Evolutionary conservation across 1,284 basidiomycete species (phyloP).

Genomic region (Puccinia hordei): DNA sequence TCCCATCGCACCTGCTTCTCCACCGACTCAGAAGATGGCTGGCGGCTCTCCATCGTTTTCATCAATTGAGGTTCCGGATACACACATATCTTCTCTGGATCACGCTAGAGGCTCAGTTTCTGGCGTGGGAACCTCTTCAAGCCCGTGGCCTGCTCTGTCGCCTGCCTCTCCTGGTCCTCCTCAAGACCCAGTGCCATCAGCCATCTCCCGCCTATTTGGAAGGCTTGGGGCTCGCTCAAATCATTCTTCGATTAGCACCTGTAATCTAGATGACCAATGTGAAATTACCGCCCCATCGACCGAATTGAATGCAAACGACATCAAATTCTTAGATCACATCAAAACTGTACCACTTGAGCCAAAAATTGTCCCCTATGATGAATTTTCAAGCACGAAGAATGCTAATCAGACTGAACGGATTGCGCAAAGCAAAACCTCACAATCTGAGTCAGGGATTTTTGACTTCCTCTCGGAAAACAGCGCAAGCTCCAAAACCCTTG

Average conservation of each 20-base stretch:
- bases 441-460: slow-evolving; percentile 3
- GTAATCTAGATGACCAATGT: neutral
- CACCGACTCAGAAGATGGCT: slow-evolving; percentile 7
- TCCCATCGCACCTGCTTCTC: slow-evolving; percentile 18
- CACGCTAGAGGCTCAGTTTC: neutral
- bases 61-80: neutral
- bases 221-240: slow-evolving; percentile 32
- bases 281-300: slow-evolving; percentile 22
- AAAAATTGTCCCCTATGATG: slow-evolving; percentile 22
- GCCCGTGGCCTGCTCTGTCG: neutral
- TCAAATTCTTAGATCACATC: slow-evolving; percentile 22
- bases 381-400: neutral
- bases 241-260: slow-evolving; percentile 18
- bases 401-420: neutral
- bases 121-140: neutral
- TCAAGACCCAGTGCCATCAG: slow-evolving; percentile 25
- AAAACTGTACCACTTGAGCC: slow-evolving; percentile 40
- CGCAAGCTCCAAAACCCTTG: neutral
- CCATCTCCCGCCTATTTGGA: slow-evolving; percentile 45
- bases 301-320: slow-evolving; percentile 39
- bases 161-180: slow-evolving; percentile 23
- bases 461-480: neutral
- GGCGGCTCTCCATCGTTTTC: neutral
- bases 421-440: neutral
- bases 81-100: neutral